phyloP scores from a whole-genome alignment of 2,329 filamentous ascomycete species.

The Aspergillus novofumigatus region DNA sequence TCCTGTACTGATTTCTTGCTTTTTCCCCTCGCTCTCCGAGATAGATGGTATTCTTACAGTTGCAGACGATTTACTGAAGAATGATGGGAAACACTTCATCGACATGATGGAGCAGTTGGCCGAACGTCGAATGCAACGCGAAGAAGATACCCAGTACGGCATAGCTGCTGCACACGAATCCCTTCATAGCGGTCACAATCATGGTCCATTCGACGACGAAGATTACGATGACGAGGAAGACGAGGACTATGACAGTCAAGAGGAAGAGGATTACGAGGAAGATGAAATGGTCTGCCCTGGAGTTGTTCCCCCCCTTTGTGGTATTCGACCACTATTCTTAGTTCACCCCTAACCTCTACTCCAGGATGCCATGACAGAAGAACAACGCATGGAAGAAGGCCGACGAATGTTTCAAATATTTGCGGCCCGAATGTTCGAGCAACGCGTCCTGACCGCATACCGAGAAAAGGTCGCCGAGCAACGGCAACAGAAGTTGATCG shows the following conservation, averaged over 20 bases:
- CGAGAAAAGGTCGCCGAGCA: conserved; percentile 94
- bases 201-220: conserved; percentile 71
- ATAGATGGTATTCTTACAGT: conserved; percentile 93
- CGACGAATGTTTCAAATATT: conserved; percentile 99
- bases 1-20: conserved; percentile 37
- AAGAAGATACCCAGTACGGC: conserved; percentile 77
- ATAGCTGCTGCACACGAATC: conserved; percentile 55
- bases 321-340: conserved; percentile 11
- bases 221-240: conserved; percentile 74
- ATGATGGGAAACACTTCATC: conserved; percentile 98
- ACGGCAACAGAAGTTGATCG: conserved; percentile 81
- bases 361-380: conserved; percentile 94
- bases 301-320: conserved; percentile 4
- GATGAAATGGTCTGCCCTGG: conserved; percentile 55
- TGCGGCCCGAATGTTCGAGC: conserved; percentile 97
- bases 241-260: conserved; percentile 58
- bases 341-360: conserved; percentile 33
- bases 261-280: conserved; percentile 62
- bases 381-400: conserved; percentile 98
- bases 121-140: conserved; percentile 92
- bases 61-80: conserved; percentile 95
- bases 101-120: conserved; percentile 99
- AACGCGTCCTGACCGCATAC: conserved; percentile 93
- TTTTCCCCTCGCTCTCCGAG: conserved; percentile 35
- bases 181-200: conserved; percentile 68